Conservation (phyloP, 257 asterid genomes). For the Dorcoceras hygrometricum region DNA sequence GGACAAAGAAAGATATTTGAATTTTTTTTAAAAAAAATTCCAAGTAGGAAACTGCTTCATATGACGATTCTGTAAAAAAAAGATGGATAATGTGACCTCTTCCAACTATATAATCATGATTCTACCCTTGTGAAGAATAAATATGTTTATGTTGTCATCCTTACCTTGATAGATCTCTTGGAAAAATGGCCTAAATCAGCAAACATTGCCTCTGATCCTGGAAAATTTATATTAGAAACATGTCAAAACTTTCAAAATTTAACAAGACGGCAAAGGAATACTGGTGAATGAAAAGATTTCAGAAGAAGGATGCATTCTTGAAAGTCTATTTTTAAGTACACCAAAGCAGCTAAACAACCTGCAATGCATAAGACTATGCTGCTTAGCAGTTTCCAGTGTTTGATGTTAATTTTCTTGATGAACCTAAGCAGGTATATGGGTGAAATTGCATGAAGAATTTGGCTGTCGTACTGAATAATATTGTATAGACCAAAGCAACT, state of each 20-base stretch:
- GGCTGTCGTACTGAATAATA: slow-evolving; percentile 40
- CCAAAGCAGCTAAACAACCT: slow-evolving; percentile 44
- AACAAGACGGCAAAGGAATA: neutral
- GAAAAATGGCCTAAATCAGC: slow-evolving; percentile 94
- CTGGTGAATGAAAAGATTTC: neutral
- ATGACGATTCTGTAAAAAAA: neutral
- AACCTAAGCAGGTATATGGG: slow-evolving; percentile 76
- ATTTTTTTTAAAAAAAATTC: neutral
- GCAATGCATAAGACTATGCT: slow-evolving; percentile 72
- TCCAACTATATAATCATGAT: neutral
- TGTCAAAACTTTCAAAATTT: slow-evolving; percentile 16
- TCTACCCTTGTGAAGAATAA: slow-evolving; percentile 1
- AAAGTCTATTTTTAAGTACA: neutral
- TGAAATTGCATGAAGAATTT: slow-evolving; percentile 64
- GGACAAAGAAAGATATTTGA: neutral
- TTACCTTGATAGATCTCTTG: slow-evolving; percentile 80
- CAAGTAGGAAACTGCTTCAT: neutral
- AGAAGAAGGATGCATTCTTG: neutral
- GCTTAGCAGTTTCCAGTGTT: slow-evolving; percentile 78
- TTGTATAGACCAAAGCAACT: slow-evolving; percentile 76
- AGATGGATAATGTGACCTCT: neutral
- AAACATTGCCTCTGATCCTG: slow-evolving; percentile 93
- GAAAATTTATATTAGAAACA: slow-evolving; percentile 12
- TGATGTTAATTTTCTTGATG: slow-evolving; percentile 46
- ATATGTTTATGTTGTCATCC: neutral